phyloP scores from a whole-genome alignment of 495 filamentous ascomycete species.

The Annulohypoxylon moriforme region DNA sequence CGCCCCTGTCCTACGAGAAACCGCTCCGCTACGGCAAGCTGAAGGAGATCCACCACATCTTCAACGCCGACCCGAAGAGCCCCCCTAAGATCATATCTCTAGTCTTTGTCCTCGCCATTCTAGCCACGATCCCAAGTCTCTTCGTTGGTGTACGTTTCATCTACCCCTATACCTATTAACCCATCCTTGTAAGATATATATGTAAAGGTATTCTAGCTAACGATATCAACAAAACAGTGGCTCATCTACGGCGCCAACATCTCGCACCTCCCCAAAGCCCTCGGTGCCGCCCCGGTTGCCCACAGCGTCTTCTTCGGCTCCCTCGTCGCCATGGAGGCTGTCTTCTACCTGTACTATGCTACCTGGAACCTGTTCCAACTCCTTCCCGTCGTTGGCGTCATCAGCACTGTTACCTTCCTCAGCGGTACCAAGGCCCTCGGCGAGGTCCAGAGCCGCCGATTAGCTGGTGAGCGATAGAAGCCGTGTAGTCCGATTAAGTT shows the following conservation, averaged over 20 bases:
- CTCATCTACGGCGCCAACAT: constrained; percentile 84
- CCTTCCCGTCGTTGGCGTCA: constrained; percentile 75
- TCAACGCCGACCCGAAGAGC: constrained; percentile 80
- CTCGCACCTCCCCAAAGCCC: constrained; percentile 78
- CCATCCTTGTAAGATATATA: too few relatives aligned
- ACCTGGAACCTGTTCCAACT: constrained; percentile 94
- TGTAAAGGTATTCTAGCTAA: constrained; percentile 25
- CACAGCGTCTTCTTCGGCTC: constrained; percentile 86
- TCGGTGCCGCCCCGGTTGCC: constrained; percentile 77
- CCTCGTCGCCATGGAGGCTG: constrained; percentile 84
- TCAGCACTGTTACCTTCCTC: constrained; percentile 78
- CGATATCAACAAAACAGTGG: constrained; percentile 66
- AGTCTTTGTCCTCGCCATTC: constrained; percentile 76
- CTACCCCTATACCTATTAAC: not conserved
- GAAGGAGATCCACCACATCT: constrained; percentile 90
- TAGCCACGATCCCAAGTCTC: constrained; percentile 77
- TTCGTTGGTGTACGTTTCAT: constrained; percentile 71
- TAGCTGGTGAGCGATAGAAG: constrained; percentile 80
- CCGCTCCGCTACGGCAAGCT: constrained; percentile 83
- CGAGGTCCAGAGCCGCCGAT: constrained; percentile 87
- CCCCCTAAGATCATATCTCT: constrained; percentile 85
- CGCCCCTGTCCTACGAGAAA: constrained; percentile 70
- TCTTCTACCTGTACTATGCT: constrained; percentile 96
- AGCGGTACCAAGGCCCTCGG: constrained; percentile 92
- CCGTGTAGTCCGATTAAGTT: not conserved